Percentiles rank a stretch among this genome's conserved stretches.
phyloP scores from a whole-genome alignment of 495 filamentous ascomycete genomes.

The Evernia prunastri region DNA sequence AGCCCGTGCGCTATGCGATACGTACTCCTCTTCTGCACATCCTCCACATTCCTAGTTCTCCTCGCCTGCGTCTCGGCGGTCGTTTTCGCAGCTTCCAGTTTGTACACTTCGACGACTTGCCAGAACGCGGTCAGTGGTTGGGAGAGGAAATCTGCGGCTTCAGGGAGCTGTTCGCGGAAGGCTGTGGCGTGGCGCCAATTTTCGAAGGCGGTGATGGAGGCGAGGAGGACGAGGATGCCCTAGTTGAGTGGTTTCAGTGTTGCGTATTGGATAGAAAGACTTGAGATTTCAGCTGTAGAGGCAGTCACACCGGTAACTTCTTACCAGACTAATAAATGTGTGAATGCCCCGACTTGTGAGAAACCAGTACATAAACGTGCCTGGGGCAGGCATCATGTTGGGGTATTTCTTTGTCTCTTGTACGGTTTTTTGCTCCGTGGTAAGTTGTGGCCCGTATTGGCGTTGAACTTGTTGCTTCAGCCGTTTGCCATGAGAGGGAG shows the following conservation, averaged over 20 bases:
- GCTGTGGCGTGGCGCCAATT: constrained; percentile 66
- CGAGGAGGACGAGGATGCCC: constrained; percentile 63
- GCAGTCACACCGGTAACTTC: constrained; percentile 21
- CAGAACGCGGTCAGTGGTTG: constrained; percentile 57
- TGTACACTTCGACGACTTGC: constrained; percentile 57
- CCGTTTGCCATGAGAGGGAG: constrained; percentile 71
- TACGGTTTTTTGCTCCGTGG: constrained; percentile 50
- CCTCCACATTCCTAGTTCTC: constrained; percentile 60
- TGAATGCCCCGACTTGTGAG: constrained; percentile 67
- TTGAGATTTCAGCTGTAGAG: background rate
- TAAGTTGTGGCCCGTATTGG: constrained; percentile 59
- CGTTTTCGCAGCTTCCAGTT: constrained; percentile 59
- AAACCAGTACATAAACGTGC: constrained; percentile 70
- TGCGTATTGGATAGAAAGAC: background rate
- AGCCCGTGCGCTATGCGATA: constrained; percentile 80
- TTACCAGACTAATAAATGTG: constrained; percentile 69
- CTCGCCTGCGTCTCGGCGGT: constrained; percentile 57
- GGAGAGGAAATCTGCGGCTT: constrained; percentile 36
- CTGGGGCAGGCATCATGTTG: constrained; percentile 69
- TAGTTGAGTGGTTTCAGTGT: constrained; percentile 25
- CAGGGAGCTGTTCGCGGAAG: constrained; percentile 47
- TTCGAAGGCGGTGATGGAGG: constrained; percentile 57
- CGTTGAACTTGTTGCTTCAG: constrained; percentile 39
- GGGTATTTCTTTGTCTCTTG: constrained; percentile 67
- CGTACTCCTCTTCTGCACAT: constrained; percentile 69